Conservation (phyloP, 2,329 filamentous ascomycete genomes). For the Verticillium longisporum region DNA sequence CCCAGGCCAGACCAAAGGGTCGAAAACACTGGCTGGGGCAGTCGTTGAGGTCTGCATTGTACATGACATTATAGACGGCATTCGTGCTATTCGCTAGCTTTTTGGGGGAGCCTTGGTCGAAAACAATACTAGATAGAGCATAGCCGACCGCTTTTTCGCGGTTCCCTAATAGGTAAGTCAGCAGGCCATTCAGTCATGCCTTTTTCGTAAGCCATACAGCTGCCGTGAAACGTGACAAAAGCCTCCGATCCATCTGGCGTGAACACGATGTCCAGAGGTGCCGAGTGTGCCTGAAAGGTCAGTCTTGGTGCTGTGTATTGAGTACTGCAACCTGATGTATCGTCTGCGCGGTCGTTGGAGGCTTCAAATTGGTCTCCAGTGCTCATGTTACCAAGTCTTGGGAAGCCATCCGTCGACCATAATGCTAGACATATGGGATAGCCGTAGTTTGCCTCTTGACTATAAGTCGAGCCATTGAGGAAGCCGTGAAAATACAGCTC, state of each 20-base stretch:
- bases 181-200: not conserved
- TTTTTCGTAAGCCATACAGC: conserved; percentile 36
- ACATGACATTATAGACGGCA: conserved; percentile 44
- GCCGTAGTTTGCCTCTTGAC: conserved; percentile 53
- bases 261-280: conserved; percentile 60
- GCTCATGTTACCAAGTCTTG: conserved; percentile 29
- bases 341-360: not conserved
- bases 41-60: conserved; percentile 40
- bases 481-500: conserved; percentile 65
- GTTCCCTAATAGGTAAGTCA: conserved; percentile 24
- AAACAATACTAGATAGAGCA: conserved; percentile 32
- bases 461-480: conserved; percentile 25
- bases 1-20: conserved; percentile 38
- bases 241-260: conserved; percentile 44
- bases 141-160: conserved; percentile 36
- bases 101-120: conserved; percentile 32
- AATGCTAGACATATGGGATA: conserved; percentile 65
- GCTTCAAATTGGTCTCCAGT: conserved; percentile 42
- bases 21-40: conserved; percentile 46
- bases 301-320: conserved; percentile 38
- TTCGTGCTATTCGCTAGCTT: conserved; percentile 31
- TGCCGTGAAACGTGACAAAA: conserved; percentile 58
- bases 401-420: conserved; percentile 43
- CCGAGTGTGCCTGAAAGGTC: conserved; percentile 54
- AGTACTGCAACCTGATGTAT: not conserved